Percentiles rank a stretch among this genome's conserved stretches.
Evolutionary conservation across 495 filamentous ascomycete species (phyloP).

Genomic region (Evansstolkia leycettana): DNA sequence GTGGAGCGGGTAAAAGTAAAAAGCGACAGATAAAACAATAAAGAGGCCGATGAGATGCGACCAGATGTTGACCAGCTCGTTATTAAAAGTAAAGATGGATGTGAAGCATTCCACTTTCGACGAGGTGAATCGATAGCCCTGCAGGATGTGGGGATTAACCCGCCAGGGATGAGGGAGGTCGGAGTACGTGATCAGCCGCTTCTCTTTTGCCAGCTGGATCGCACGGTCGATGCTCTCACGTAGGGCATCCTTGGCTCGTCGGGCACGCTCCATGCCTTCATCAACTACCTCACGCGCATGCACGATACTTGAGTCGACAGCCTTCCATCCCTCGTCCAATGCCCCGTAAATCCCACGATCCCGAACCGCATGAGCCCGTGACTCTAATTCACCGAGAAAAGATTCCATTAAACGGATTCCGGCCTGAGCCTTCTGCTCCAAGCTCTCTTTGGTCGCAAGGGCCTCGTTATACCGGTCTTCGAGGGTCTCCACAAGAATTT

Average conservation of each 20-base stretch:
- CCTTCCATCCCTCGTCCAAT: conserved; percentile 58
- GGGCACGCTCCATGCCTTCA: conserved; percentile 69
- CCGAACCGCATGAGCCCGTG: conserved; percentile 61
- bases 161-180: conserved; percentile 88
- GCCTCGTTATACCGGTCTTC: conserved; percentile 82
- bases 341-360: conserved; percentile 44
- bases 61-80: conserved; percentile 98
- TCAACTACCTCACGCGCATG: conserved; percentile 70
- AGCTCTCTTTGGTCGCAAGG: conserved; percentile 69
- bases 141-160: conserved; percentile 84
- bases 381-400: conserved; percentile 73
- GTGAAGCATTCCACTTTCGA: conserved; percentile 76
- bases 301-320: conserved; percentile 61
- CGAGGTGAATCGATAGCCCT: conserved; percentile 86
- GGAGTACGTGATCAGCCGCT: conserved; percentile 75
- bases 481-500: conserved; percentile 87
- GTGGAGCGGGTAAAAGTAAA: conserved; percentile 89
- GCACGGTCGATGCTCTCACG: conserved; percentile 73
- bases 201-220: conserved; percentile 63
- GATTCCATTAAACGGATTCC: conserved; percentile 77
- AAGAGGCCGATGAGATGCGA: conserved; percentile 80
- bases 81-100: conserved; percentile 72
- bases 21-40: conserved; percentile 77
- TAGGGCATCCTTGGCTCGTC: conserved; percentile 61
- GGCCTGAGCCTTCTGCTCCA: conserved; percentile 83